Base-by-base conservation (phyloP, 2,329 filamentous ascomycete species). In the Emericellopsis atlantica region DNA sequence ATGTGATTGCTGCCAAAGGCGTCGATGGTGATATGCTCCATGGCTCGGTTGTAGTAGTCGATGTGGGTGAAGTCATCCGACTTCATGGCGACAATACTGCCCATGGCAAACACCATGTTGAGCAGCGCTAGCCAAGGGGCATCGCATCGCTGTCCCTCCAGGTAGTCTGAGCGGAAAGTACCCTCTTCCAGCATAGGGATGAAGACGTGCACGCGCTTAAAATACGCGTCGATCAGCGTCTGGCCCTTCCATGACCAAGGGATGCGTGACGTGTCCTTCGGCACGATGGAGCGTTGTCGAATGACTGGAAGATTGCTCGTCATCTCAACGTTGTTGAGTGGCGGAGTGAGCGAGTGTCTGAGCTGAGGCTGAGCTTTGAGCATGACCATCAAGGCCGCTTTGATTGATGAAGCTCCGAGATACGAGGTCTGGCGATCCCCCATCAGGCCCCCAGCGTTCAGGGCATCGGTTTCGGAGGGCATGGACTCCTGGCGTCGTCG, bases 21-120 rank as follows among this genome's bases (percentile, higher is more conserved):
- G 46, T 82, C 80, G 45, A 87, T 65, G 7, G 69, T 72, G 9
- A 87, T 61, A 49, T 84, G 72, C 42, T 77, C 72, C 60, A 80
- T 80, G 15, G 81, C 78, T 23, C 75, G 70, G 48, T 72, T 73
- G 58, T 83, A 87, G 59, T 81, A 87, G 46, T 72, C 72, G 50
- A 83, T 70, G 51, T 87, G 82, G 42, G 70, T 76, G 46, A 76
- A 73, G 53, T 84, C 80, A 33, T 80, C 68, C 1, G 69, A 70
- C 49, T 72, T 81, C 46, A 74, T 76, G 31, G 78, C 77, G 2
- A 74, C 79, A 39, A 88, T 77, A 49, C 78, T 83, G 12, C 83
- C 83, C 62, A 87, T 74, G 5, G 81, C 81, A 48, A 86, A 81
- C 5, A 88, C 81, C 64, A 84, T 84, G 54, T 88, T 87, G 16